Percentiles rank a stretch among this genome's conserved stretches.
These are phyloP conservation scores for Haematococcus lacustris DNA, from an alignment of 139 green algal species.

Conservation along the genomic window DNA sequence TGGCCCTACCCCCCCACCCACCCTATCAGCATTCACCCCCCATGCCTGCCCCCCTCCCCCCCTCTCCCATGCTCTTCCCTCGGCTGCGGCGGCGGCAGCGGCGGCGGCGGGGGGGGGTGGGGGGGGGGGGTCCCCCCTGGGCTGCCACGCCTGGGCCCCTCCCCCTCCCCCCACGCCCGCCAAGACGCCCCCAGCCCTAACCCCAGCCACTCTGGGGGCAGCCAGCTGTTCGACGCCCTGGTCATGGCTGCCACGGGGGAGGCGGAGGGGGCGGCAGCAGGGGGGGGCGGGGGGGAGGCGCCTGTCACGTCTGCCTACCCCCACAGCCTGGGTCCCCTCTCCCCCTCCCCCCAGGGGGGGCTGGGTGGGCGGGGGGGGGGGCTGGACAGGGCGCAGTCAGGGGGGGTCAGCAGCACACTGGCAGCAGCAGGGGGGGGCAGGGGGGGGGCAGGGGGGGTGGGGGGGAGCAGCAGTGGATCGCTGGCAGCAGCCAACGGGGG, in stretches of 20 bases:
- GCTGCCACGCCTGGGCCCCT: neutral
- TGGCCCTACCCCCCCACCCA: neutral
- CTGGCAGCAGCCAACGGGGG: neutral
- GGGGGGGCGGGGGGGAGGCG: too few relatives aligned
- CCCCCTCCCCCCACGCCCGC: neutral
- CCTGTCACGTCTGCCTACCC: too few relatives aligned
- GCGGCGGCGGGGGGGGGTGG: neutral
- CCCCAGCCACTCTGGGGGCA: constrained; percentile 16
- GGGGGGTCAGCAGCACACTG: too few relatives aligned
- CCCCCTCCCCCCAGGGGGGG: too few relatives aligned
- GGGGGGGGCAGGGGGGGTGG: neutral
- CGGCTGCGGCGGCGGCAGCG: neutral
- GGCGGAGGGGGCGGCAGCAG: neutral
- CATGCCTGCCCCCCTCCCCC: neutral
- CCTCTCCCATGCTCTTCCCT: neutral
- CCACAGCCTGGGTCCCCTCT: too few relatives aligned
- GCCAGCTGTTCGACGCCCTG: constrained; percentile 74
- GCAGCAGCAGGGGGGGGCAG: too few relatives aligned
- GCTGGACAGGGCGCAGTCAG: too few relatives aligned
- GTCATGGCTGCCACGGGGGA: constrained; percentile 67
- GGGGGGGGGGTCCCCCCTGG: neutral
- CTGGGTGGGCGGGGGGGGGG: too few relatives aligned
- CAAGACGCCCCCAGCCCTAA: neutral
- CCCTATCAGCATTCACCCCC: neutral
- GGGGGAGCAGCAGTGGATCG: neutral